These are phyloP conservation scores for Persicaria tinctoria DNA, from an alignment of 148 eudicot species.

Conservation along the genomic window DNA sequence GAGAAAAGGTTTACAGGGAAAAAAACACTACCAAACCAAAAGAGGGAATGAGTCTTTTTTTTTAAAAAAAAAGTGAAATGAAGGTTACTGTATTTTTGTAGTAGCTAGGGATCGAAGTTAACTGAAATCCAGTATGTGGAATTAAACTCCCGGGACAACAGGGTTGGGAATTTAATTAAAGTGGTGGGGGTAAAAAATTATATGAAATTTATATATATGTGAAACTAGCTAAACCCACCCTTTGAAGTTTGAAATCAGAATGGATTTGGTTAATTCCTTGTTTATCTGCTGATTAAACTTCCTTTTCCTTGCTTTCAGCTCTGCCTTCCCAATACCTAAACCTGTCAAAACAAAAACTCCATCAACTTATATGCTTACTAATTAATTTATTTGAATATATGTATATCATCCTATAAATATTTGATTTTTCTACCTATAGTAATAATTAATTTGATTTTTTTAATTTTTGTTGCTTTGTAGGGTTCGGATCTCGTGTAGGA, in stretches of 20 bases:
- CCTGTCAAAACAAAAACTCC: neutral
- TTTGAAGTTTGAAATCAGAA: neutral
- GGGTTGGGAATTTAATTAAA: neutral
- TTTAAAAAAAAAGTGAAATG: too few species aligned
- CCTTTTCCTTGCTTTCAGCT: neutral
- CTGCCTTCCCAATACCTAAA: neutral
- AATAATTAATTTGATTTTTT: neutral
- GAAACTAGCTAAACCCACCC: too few species aligned
- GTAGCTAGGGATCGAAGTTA: too few species aligned
- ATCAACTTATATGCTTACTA: neutral
- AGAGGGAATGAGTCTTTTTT: too few species aligned
- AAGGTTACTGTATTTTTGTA: too few species aligned
- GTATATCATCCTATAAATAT: neutral
- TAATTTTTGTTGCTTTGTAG: neutral
- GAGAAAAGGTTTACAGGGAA: neutral
- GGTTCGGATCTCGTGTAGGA: constrained; percentile 67
- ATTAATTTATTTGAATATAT: neutral
- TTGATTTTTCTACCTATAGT: neutral
- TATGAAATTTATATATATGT: too few species aligned
- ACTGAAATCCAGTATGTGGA: too few species aligned
- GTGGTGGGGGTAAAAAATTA: too few species aligned
- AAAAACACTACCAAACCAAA: too few species aligned
- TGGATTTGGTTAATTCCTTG: constrained; percentile 2
- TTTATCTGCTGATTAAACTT: neutral
- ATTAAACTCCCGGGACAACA: neutral